These are phyloP conservation scores for Abortiporus biennis DNA, from an alignment of 1,284 basidiomycete genomes.

Conservation along the genomic window DNA sequence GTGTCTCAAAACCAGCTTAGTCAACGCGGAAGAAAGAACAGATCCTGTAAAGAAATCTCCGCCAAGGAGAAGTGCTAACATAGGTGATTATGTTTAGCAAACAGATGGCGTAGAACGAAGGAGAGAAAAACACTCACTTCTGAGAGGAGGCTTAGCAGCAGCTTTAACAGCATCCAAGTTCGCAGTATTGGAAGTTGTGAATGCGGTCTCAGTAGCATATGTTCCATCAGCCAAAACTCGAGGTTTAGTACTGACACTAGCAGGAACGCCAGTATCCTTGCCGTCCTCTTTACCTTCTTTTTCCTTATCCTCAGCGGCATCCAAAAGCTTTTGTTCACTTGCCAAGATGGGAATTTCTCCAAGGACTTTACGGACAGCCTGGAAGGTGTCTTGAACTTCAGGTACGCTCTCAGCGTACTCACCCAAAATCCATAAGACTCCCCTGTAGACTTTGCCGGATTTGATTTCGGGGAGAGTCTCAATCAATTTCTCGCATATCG, in stretches of 20 bases:
- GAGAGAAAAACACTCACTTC: constrained; percentile 46
- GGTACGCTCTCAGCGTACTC: constrained; percentile 76
- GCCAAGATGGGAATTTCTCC: constrained; percentile 97
- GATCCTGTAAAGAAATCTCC: constrained; percentile 98
- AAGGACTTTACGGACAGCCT: constrained; percentile 82
- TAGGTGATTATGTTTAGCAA: constrained; percentile 2
- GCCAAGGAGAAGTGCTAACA: constrained; percentile 76
- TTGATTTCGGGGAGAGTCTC: constrained; percentile 87
- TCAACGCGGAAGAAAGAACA: constrained; percentile 84
- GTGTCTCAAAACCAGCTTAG: constrained; percentile 89
- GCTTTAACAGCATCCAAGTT: constrained; percentile 79
- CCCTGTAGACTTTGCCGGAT: constrained; percentile 96
- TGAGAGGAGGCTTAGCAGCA: constrained; percentile 85
- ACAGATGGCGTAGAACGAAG: constrained; percentile 3
- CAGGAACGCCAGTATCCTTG: constrained; percentile 33
- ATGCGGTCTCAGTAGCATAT: constrained; percentile 96
- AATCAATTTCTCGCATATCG: constrained; percentile 86
- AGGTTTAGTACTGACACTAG: constrained; percentile 46
- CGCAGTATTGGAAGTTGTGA: constrained; percentile 63
- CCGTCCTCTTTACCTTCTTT: constrained; percentile 34
- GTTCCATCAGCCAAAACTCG: constrained; percentile 93
- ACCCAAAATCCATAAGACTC: constrained; percentile 96
- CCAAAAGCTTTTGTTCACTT: constrained; percentile 78
- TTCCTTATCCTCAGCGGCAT: constrained; percentile 49
- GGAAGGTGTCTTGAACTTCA: constrained; percentile 74